phyloP scores from a whole-genome alignment of 2,329 filamentous ascomycete species.

The Colletotrichum graminicola region DNA sequence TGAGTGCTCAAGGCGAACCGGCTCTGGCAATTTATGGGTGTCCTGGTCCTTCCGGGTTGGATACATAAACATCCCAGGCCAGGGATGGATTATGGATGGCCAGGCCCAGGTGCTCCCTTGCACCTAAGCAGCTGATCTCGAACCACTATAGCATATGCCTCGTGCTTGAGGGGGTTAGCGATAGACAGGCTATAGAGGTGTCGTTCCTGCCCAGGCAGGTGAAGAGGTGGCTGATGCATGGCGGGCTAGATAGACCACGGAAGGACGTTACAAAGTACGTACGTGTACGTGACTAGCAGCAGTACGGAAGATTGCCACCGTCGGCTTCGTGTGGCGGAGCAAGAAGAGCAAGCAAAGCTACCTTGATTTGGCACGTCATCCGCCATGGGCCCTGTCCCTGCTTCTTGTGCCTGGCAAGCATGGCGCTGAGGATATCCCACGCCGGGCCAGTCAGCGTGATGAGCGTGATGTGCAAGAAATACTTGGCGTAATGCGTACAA shows the following conservation, averaged over 20 bases:
- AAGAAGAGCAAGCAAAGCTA: background rate
- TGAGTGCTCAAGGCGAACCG: background rate
- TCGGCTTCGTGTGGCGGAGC: background rate
- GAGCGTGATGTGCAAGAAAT: background rate
- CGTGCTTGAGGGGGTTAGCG: background rate
- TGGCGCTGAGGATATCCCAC: constrained; percentile 10
- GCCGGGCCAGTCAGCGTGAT: constrained; percentile 21
- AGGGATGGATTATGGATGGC: background rate
- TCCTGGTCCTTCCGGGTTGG: constrained; percentile 7
- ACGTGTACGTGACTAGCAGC: background rate
- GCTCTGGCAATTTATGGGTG: background rate
- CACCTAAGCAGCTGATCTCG: too few species aligned
- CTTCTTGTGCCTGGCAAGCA: constrained; percentile 28
- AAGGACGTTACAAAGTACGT: constrained; percentile 10
- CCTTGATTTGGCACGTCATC: constrained; percentile 32
- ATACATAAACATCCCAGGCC: background rate
- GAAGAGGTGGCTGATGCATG: constrained; percentile 18
- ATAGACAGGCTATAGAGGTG: background rate
- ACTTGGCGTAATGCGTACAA: background rate
- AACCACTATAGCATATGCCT: background rate
- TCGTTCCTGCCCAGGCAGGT: constrained; percentile 1
- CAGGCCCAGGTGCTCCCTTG: background rate
- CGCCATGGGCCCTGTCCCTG: constrained; percentile 20
- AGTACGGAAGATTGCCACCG: constrained; percentile 22
- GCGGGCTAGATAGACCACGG: background rate